Evolutionary conservation across 1,284 basidiomycete genomes (phyloP).

Genomic region (Heterobasidion irregulare): DNA sequence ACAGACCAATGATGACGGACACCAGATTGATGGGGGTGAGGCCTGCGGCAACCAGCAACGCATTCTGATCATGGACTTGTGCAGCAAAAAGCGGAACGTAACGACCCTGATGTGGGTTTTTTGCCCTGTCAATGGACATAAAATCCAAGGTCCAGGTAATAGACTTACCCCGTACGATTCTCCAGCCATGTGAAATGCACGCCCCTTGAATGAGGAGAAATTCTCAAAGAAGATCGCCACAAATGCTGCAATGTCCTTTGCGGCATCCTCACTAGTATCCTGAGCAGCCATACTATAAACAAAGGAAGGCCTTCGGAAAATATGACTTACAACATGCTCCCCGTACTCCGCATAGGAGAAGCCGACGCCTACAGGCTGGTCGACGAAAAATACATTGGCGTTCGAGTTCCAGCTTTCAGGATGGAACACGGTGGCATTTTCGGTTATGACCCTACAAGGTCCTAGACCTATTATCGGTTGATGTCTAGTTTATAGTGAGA

Average conservation of each 20-base stretch:
- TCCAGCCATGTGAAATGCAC: conserved; percentile 64
- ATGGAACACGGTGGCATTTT: conserved; percentile 38
- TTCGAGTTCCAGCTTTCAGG: conserved; percentile 62
- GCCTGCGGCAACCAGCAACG: conserved; percentile 43
- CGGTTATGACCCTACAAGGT: conserved; percentile 41
- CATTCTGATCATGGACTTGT: conserved; percentile 74
- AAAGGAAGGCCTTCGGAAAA: neutral
- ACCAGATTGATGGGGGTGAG: conserved; percentile 69
- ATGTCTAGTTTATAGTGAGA: neutral
- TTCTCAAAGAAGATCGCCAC: conserved; percentile 69
- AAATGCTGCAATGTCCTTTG: conserved; percentile 60
- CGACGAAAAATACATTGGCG: conserved; percentile 65
- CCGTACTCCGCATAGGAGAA: conserved; percentile 71
- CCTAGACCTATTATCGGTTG: conserved; percentile 15
- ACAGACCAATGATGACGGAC: conserved; percentile 68
- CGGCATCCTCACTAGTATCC: conserved; percentile 43
- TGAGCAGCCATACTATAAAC: neutral
- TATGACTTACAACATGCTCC: conserved; percentile 42
- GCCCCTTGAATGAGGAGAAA: conserved; percentile 57
- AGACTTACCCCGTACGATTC: conserved; percentile 54
- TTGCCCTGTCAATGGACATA: neutral
- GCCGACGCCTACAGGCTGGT: conserved; percentile 57
- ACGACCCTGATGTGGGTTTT: conserved; percentile 43
- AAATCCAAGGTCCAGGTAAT: neutral
- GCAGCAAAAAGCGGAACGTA: conserved; percentile 81